Conservation (phyloP, 805 yeast genomes). For the Metschnikowia colocasiae region DNA sequence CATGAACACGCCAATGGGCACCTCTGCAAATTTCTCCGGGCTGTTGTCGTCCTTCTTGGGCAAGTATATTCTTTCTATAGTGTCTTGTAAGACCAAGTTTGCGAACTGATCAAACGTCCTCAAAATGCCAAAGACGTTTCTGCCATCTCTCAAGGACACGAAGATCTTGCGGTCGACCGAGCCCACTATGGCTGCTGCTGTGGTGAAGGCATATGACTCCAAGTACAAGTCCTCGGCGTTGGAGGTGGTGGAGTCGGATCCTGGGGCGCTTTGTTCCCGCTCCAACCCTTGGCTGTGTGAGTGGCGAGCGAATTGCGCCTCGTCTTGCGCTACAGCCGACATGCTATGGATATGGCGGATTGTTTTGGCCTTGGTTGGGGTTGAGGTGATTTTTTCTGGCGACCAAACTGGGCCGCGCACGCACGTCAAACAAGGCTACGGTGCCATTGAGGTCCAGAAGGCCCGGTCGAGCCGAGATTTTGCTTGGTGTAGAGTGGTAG, state of each 20-base stretch:
- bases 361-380: neutral
- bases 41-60: slow-evolving; percentile 35
- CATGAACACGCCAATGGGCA: slow-evolving; percentile 73
- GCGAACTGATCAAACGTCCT: slow-evolving; percentile 96
- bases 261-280: slow-evolving; percentile 1
- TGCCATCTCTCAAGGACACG: slow-evolving; percentile 85
- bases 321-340: slow-evolving; percentile 12
- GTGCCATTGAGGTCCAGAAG: neutral
- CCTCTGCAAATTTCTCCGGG: slow-evolving; percentile 62
- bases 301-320: slow-evolving; percentile 2
- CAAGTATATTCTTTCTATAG: slow-evolving; percentile 78
- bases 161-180: slow-evolving; percentile 80
- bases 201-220: slow-evolving; percentile 79
- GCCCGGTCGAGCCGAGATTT: too few relatives aligned
- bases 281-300: slow-evolving; percentile 2
- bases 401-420: slow-evolving; percentile 2
- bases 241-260: slow-evolving; percentile 20
- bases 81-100: slow-evolving; percentile 87
- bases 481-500: too few relatives aligned
- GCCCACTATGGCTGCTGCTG: slow-evolving; percentile 87
- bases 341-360: slow-evolving; percentile 4
- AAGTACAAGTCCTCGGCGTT: slow-evolving; percentile 57
- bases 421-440: neutral
- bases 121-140: slow-evolving; percentile 80
- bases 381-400: slow-evolving; percentile 2